phyloP scores from a whole-genome alignment of 2,329 filamentous ascomycete genomes.

The Epichloe sp. region DNA sequence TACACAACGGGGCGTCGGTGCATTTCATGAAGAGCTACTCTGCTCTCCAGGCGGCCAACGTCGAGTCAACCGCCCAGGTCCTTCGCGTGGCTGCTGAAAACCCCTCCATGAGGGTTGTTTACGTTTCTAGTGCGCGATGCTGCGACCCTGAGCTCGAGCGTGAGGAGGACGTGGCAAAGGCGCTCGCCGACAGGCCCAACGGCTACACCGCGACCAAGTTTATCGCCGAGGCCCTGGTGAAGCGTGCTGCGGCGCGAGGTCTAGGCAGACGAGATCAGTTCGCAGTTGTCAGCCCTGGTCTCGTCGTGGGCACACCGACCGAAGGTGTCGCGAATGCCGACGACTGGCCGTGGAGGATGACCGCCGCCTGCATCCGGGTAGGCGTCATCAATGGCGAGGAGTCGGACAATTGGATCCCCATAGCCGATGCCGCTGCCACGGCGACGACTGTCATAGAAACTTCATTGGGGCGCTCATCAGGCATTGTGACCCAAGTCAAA shows the following conservation, averaged over 20 bases:
- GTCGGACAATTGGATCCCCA: neutral
- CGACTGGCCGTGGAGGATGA: constrained; percentile 11
- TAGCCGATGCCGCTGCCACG: constrained; percentile 6
- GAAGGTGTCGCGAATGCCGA: constrained; percentile 11
- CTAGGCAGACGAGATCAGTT: constrained; percentile 1
- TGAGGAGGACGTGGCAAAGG: constrained; percentile 3
- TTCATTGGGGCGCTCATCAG: too few species aligned
- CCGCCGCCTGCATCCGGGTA: constrained; percentile 6
- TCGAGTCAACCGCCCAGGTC: constrained; percentile 3
- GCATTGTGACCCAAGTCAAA: neutral
- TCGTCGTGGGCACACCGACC: constrained; percentile 11
- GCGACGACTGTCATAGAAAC: constrained; percentile 5
- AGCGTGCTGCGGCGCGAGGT: constrained; percentile 7
- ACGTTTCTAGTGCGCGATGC: constrained; percentile 1
- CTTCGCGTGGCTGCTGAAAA: neutral
- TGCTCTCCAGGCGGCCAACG: constrained; percentile 4
- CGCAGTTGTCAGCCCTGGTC: constrained; percentile 1
- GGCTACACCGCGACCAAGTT: constrained; percentile 12
- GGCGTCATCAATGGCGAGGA: constrained; percentile 8
- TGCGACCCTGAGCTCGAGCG: neutral
- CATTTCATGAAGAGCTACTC: constrained; percentile 4
- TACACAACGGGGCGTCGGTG: constrained; percentile 6
- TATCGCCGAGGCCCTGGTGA: constrained; percentile 9
- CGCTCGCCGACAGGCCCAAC: neutral
- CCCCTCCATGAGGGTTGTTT: constrained; percentile 1